Evolutionary conservation across 2,329 filamentous ascomycete genomes (phyloP).

Genomic region (Biscogniauxia mediterranea): DNA sequence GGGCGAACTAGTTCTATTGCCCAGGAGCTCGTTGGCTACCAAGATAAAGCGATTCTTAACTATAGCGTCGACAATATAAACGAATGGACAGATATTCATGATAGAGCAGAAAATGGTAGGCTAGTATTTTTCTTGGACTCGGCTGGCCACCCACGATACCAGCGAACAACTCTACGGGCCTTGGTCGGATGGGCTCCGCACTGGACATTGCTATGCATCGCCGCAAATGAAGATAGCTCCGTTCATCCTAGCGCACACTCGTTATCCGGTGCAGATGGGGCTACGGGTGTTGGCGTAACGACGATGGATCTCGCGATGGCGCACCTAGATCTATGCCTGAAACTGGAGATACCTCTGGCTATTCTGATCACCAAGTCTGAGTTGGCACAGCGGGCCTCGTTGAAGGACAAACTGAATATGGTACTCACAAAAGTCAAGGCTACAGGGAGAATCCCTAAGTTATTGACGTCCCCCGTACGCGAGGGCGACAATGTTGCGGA

Average conservation of each 20-base stretch:
- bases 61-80: constrained; percentile 84
- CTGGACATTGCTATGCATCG: constrained; percentile 86
- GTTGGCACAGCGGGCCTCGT: constrained; percentile 68
- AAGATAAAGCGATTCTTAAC: constrained; percentile 63
- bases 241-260: constrained; percentile 40
- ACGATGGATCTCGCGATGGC: constrained; percentile 73
- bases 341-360: constrained; percentile 72
- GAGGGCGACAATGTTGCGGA: constrained; percentile 50
- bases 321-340: constrained; percentile 82
- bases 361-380: constrained; percentile 92
- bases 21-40: constrained; percentile 89
- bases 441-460: constrained; percentile 68
- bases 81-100: constrained; percentile 93
- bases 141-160: constrained; percentile 84
- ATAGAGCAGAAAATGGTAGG: constrained; percentile 68
- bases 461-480: constrained; percentile 61
- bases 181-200: constrained; percentile 96
- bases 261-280: constrained; percentile 47
- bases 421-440: constrained; percentile 77
- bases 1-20: constrained; percentile 93
- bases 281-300: constrained; percentile 47
- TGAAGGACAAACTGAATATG: constrained; percentile 69
- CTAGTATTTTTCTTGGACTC: constrained; percentile 90
- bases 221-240: constrained; percentile 68
- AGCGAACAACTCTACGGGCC: constrained; percentile 82